Evolutionary conservation across 345 rosid species (phyloP).

Genomic region (Corymbia maculata): DNA sequence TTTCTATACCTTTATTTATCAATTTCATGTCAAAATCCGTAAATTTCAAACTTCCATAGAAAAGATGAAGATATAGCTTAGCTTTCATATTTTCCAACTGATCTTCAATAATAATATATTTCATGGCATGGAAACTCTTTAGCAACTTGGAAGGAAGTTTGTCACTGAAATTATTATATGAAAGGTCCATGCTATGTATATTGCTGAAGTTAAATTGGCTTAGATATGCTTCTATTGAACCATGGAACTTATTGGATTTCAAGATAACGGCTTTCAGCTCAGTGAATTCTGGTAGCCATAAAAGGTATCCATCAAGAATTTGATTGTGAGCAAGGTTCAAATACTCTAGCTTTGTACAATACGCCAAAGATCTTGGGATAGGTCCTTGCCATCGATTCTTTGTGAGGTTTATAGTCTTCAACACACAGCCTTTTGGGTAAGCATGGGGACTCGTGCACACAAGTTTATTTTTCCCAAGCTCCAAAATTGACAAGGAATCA

Average conservation of each 20-base stretch:
- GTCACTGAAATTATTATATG: not conserved
- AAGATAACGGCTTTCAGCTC: not conserved
- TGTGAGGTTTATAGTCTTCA: not conserved
- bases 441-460: not conserved
- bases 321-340: not conserved
- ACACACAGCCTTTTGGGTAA: not conserved
- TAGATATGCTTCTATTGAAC: not conserved
- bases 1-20: not conserved
- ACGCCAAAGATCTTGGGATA: not conserved
- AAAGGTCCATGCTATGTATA: not conserved
- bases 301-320: not conserved
- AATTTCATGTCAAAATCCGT: fast-evolving
- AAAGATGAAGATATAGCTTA: too few species aligned
- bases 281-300: not conserved
- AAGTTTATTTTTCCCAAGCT: not conserved
- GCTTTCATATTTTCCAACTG: fast-evolving
- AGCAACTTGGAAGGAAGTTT: not conserved
- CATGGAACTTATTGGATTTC: not conserved
- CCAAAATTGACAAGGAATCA: fast-evolving
- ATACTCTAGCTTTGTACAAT: not conserved
- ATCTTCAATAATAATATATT: too few species aligned
- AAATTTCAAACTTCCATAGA: too few species aligned
- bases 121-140: not conserved
- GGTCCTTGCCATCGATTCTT: not conserved
- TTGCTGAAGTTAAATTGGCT: not conserved